Percentiles rank a stretch among this genome's conserved stretches.
These are phyloP conservation scores for Trametes sp. DNA, from an alignment of 1,284 basidiomycete species.

Conservation along the genomic window DNA sequence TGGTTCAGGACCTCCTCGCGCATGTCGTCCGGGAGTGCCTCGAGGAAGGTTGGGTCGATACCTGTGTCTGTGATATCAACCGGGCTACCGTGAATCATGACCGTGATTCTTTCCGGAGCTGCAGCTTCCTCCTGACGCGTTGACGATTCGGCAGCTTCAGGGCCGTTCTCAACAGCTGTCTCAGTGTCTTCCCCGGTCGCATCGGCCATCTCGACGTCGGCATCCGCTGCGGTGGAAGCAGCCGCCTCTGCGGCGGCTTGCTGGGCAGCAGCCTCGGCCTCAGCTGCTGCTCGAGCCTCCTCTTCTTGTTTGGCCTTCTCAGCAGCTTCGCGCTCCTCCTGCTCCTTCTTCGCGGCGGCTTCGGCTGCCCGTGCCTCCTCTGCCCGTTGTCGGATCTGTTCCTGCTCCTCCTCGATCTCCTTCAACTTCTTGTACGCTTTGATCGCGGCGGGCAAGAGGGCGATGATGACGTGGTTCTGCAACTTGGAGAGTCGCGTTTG, in stretches of 20 bases:
- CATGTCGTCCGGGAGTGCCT: slow-evolving; percentile 98
- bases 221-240: slow-evolving; percentile 35
- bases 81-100: slow-evolving; percentile 90
- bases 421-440: slow-evolving; percentile 60
- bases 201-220: slow-evolving; percentile 55
- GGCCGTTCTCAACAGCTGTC: slow-evolving; percentile 31
- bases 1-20: slow-evolving; percentile 98
- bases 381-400: slow-evolving; percentile 45
- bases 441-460: slow-evolving; percentile 84
- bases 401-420: slow-evolving; percentile 60
- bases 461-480: slow-evolving; percentile 77
- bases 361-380: slow-evolving; percentile 50
- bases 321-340: slow-evolving; percentile 37
- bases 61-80: slow-evolving; percentile 99
- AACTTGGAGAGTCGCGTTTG: slow-evolving; percentile 74
- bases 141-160: slow-evolving; percentile 28
- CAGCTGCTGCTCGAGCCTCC: slow-evolving; percentile 31
- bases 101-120: slow-evolving; percentile 72
- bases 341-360: slow-evolving; percentile 34
- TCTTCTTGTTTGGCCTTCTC: slow-evolving; percentile 41
- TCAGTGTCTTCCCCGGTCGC: slow-evolving; percentile 30
- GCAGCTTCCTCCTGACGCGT: slow-evolving; percentile 38
- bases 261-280: slow-evolving; percentile 30
- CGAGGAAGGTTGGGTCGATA: slow-evolving; percentile 97
- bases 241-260: slow-evolving; percentile 40